These are phyloP conservation scores for Aspergillus hiratsukae DNA, from an alignment of 2,329 filamentous ascomycete species.

Conservation along the genomic window DNA sequence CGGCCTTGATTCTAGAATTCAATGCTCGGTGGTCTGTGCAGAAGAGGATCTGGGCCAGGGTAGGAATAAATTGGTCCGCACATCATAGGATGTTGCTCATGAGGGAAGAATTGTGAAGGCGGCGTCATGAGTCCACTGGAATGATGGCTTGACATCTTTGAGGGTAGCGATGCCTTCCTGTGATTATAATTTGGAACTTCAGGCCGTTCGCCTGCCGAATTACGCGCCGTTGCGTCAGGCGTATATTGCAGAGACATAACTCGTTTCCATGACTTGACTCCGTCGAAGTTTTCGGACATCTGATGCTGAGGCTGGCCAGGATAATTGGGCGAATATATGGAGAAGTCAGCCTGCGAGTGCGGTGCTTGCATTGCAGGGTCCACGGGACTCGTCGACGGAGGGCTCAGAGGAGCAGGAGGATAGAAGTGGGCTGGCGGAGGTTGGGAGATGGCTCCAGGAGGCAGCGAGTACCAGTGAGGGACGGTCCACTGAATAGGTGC, in stretches of 20 bases:
- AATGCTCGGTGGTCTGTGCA: slow-evolving; percentile 19
- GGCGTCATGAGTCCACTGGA: slow-evolving; percentile 17
- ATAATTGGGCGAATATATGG: slow-evolving; percentile 19
- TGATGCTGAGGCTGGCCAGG: slow-evolving; percentile 14
- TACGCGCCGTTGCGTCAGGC: slow-evolving; percentile 10
- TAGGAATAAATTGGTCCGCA: slow-evolving; percentile 28
- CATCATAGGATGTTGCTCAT: slow-evolving; percentile 23
- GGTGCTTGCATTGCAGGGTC: slow-evolving; percentile 22
- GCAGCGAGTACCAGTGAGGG: slow-evolving; percentile 27
- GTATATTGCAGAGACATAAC: slow-evolving; percentile 25
- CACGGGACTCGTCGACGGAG: slow-evolving; percentile 18
- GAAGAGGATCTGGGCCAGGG: slow-evolving; percentile 18
- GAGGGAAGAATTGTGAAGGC: slow-evolving; percentile 18
- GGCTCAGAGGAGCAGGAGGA: slow-evolving; percentile 19
- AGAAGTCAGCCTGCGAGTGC: slow-evolving; percentile 16
- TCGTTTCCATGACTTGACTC: slow-evolving; percentile 27
- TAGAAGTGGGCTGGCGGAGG: slow-evolving; percentile 21
- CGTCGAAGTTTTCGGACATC: slow-evolving; percentile 14
- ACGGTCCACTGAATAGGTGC: slow-evolving; percentile 21
- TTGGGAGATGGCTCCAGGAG: slow-evolving; percentile 23
- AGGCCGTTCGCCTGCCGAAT: slow-evolving; percentile 16
- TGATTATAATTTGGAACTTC: slow-evolving; percentile 13
- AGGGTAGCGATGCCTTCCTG: slow-evolving; percentile 15
- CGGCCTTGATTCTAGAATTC: slow-evolving; percentile 15
- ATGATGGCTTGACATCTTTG: slow-evolving; percentile 12